A percentile compares a stretch with the other conserved stretches of the same genome.
Evolutionary conservation across 2,329 filamentous ascomycete species (phyloP).

Genomic region (Pezicula rhizophila): DNA sequence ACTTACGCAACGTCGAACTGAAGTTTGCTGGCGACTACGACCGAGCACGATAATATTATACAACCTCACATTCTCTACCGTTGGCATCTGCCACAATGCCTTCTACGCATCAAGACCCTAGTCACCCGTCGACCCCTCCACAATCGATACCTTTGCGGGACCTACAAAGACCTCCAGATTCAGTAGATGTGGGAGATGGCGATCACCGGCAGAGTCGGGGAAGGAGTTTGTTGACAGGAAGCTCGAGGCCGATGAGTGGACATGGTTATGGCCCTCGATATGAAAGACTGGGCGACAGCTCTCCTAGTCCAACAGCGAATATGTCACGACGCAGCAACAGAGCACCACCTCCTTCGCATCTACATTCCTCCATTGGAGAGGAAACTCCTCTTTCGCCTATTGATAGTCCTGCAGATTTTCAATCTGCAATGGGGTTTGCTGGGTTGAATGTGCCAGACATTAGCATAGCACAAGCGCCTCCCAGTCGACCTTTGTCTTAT

Average conservation of each 20-base stretch:
- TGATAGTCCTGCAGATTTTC: slow-evolving; percentile 25
- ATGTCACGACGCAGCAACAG: slow-evolving; percentile 4
- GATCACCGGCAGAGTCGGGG: slow-evolving; percentile 21
- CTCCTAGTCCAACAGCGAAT: slow-evolving; percentile 21
- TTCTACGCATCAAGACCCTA: slow-evolving; percentile 37
- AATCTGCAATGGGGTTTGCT: slow-evolving; percentile 27
- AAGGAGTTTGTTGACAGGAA: slow-evolving; percentile 24
- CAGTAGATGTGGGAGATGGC: slow-evolving; percentile 19
- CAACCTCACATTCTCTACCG: slow-evolving; percentile 10
- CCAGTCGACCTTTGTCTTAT: slow-evolving; percentile 16
- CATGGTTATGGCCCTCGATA: slow-evolving; percentile 22
- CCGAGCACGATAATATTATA: slow-evolving; percentile 5
- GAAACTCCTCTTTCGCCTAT: slow-evolving; percentile 22
- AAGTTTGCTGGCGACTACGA: not conserved
- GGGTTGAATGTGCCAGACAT: slow-evolving; percentile 28
- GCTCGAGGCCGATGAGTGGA: slow-evolving; percentile 20
- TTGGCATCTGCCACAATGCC: slow-evolving; percentile 33
- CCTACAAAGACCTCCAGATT: slow-evolving; percentile 35
- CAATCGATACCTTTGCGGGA: slow-evolving; percentile 70
- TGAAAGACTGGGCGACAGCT: slow-evolving; percentile 24
- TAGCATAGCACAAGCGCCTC: slow-evolving; percentile 22
- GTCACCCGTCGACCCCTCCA: slow-evolving; percentile 38
- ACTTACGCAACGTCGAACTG: not conserved
- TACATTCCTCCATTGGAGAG: slow-evolving; percentile 12
- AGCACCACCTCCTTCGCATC: slow-evolving; percentile 7